These are phyloP conservation scores for Trametopsis cervina DNA, from an alignment of 768 basidiomycete genomes.

Conservation along the genomic window DNA sequence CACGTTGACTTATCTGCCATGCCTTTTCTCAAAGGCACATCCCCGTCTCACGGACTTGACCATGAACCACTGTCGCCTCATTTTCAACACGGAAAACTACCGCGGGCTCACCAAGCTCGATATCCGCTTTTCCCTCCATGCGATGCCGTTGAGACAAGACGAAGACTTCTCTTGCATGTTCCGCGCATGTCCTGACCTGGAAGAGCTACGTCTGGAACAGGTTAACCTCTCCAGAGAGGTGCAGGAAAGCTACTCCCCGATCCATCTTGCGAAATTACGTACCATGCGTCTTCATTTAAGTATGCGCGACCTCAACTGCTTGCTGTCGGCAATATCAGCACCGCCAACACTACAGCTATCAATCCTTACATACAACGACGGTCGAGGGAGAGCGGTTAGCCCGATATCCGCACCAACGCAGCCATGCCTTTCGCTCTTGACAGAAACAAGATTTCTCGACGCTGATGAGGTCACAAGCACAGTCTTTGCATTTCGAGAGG, in stretches of 20 bases:
- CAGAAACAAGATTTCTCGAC: not conserved
- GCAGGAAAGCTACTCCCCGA: not conserved
- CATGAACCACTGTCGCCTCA: not conserved
- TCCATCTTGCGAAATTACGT: not conserved
- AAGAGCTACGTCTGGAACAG: not conserved
- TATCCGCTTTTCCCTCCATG: not conserved
- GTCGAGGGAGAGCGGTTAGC: not conserved
- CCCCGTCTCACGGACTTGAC: not conserved
- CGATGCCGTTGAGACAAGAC: not conserved
- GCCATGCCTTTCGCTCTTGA: not conserved
- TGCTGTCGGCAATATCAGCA: not conserved
- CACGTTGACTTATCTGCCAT: not conserved
- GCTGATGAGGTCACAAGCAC: not conserved
- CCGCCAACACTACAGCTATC: not conserved
- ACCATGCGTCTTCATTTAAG: not conserved
- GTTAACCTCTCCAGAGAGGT: not conserved
- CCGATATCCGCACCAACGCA: not conserved
- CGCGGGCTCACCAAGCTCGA: not conserved
- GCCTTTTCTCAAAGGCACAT: not conserved
- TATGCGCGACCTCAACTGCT: not conserved
- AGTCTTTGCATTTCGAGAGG: not conserved
- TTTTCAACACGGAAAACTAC: not conserved
- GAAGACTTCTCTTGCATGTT: not conserved
- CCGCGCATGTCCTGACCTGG: conserved; percentile 1
- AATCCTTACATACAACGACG: not conserved